Evolutionary conservation across 495 filamentous ascomycete genomes (phyloP), one percentile per base, ranked within the genome.

Genomic region (Penicillium bovifimosum): DNA sequence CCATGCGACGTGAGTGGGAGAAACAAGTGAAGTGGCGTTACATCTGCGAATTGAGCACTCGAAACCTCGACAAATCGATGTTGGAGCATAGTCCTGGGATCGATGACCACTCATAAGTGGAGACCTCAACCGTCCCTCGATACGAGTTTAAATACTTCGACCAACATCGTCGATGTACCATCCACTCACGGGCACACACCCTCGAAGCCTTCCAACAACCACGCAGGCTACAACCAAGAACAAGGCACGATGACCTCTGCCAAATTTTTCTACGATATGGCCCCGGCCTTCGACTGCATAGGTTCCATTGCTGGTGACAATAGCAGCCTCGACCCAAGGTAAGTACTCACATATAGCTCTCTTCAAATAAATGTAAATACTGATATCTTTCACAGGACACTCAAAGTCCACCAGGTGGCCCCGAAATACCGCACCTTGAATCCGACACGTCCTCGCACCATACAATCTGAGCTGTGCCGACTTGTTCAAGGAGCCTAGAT

Each of bases 281-380:
- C 18, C 10, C 11, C n/a, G 6, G 20, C n/a, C 26, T 39, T 17
- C 34, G 26, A 34, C 17, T 47, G 51, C 43, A 28, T 47, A 9
- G 32, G 32, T n/a, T 34, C 41, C 9, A 47, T 41, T 13, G 41
- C 27, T 13, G 26, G 34, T 9, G 46, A 48, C 27, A 47, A 40
- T 13, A 24, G n/a, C 9, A 31, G 11, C 51, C 26, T 53, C n/a
- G 35, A 53, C 18, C 17, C 51, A 41, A 26, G 34, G 51, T 41
- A 41, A 8, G 35, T n/a, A n/a, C n/a, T n/a, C 11, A 18, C 28
- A 18, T 20, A 5, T 34, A 8, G 3, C 1, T 52, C 0, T 7
- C 10, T 39, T 17, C 5, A 5, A 13, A 10, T 17, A 16, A 5
- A 4, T 13, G 10, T 17, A 16, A 3, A 39, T 24, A 29, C 6